Evolutionary conservation across 768 basidiomycete genomes (phyloP).

Genomic region (Agaricus blazei): DNA sequence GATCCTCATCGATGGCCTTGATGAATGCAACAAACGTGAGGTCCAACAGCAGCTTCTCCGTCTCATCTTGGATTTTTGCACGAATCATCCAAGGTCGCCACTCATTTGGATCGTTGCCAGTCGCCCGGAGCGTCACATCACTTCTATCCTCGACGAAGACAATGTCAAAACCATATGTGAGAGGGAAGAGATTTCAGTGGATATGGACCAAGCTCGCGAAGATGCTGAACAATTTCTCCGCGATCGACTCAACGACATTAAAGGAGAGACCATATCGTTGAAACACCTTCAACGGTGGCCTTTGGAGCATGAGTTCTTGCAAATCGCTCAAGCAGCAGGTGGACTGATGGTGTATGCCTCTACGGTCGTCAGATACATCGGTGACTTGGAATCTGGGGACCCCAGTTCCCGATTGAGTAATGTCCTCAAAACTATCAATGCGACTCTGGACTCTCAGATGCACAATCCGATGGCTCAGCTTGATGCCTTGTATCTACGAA

Average conservation of each 20-base stretch:
- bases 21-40: background rate
- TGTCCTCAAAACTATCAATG: background rate
- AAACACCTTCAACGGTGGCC: conserved; percentile 16
- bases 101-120: conserved; percentile 21
- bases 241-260: conserved; percentile 10
- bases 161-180: background rate
- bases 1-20: background rate
- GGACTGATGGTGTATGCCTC: conserved; percentile 22
- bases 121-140: conserved; percentile 21
- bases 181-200: background rate
- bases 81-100: conserved; percentile 5
- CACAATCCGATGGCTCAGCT: background rate
- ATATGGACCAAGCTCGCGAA: conserved; percentile 10
- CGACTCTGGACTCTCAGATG: too few species aligned
- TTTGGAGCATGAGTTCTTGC: conserved; percentile 1
- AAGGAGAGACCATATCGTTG: background rate
- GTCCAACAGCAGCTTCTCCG: conserved; percentile 14
- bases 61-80: background rate
- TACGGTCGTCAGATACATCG: conserved; percentile 18
- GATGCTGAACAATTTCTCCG: conserved; percentile 12
- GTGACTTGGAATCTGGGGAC: background rate
- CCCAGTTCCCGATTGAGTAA: background rate
- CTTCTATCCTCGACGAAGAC: conserved; percentile 2
- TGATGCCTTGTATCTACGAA: background rate
- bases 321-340: conserved; percentile 15